These are phyloP conservation scores for Penicillium janthinellum DNA, from an alignment of 2,329 filamentous ascomycete genomes.

Conservation along the genomic window DNA sequence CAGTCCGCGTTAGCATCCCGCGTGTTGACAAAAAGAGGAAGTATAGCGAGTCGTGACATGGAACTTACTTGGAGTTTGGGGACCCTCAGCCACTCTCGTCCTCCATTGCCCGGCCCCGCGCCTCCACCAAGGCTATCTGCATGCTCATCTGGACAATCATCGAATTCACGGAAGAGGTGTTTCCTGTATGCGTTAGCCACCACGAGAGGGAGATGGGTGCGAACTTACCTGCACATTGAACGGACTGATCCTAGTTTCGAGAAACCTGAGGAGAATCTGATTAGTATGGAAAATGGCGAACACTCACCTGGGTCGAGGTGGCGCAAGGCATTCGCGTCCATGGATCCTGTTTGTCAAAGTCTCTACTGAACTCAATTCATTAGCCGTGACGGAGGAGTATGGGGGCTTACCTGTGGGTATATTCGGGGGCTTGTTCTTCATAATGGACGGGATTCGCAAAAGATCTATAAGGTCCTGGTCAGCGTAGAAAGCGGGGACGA, in stretches of 20 bases:
- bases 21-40: neutral
- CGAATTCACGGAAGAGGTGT: neutral
- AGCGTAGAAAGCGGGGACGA: neutral
- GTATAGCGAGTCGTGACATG: neutral
- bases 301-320: neutral
- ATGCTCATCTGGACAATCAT: neutral
- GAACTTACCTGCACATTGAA: neutral
- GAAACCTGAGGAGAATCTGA: neutral
- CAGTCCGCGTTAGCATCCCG: conserved; percentile 1
- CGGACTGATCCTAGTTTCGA: neutral
- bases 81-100: conserved; percentile 12
- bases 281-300: neutral
- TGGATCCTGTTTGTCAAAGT: neutral
- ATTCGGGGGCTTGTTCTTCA: neutral
- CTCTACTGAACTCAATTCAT: neutral
- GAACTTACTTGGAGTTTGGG: conserved; percentile 1
- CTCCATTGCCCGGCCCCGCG: conserved; percentile 1
- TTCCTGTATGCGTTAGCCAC: neutral
- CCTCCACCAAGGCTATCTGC: neutral
- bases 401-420: neutral
- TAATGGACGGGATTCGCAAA: no score
- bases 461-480: neutral
- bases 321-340: neutral
- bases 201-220: neutral
- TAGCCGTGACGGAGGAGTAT: neutral